Conservation (phyloP, 192 early-diverging fungal species). For the Ramicandelaber brevisporus region DNA sequence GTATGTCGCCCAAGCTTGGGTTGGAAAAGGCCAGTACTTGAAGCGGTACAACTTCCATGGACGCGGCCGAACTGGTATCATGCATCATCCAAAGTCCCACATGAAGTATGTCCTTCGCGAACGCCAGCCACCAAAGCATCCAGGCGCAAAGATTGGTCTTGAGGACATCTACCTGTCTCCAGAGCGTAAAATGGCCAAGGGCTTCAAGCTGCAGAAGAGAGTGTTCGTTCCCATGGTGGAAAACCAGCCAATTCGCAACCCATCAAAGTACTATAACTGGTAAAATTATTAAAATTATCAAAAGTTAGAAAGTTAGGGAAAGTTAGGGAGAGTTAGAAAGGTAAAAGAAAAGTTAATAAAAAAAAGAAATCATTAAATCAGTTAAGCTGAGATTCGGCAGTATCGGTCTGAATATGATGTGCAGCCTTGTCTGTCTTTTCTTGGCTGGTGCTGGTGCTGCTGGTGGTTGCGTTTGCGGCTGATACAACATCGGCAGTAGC, state of each 20-base stretch:
- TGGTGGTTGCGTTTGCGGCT: too few species aligned
- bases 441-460: too few species aligned
- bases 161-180: constrained; percentile 10
- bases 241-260: constrained; percentile 43
- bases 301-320: constrained; percentile 1
- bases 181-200: constrained; percentile 23
- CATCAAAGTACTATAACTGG: constrained; percentile 49
- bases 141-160: constrained; percentile 4
- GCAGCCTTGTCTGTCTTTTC: too few species aligned
- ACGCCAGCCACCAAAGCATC: constrained; percentile 8
- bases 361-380: too few species aligned
- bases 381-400: too few species aligned
- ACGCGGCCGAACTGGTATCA: constrained; percentile 48
- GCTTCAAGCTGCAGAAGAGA: constrained; percentile 34
- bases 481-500: too few species aligned
- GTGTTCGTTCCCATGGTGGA: constrained; percentile 47
- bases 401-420: too few species aligned
- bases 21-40: constrained; percentile 58
- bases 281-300: constrained; percentile 9
- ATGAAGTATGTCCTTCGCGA: constrained; percentile 63
- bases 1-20: constrained; percentile 47
- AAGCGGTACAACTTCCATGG: constrained; percentile 55
- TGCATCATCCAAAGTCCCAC: constrained; percentile 49
- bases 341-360: too few species aligned
- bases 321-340: too few species aligned